A percentile compares a stretch with the other conserved stretches of the same genome.
Conservation (phyloP, 148 eudicot species). For the Camellia lanceoleosa region DNA sequence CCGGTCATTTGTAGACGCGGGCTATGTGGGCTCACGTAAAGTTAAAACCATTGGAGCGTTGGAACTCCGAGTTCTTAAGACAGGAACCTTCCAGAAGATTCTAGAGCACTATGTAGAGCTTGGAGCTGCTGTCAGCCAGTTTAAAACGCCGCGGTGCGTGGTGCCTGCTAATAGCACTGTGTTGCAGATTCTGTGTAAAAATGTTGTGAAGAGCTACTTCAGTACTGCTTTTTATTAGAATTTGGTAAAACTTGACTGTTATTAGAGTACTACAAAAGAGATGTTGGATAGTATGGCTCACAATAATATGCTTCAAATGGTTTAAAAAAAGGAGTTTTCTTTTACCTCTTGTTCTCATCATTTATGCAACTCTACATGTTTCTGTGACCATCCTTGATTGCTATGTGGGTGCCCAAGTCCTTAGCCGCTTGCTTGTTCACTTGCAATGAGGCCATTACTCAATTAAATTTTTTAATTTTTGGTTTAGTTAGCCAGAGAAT, state of each 20-base stretch:
- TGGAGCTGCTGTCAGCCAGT: conserved; percentile 79
- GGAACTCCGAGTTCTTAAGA: conserved; percentile 63
- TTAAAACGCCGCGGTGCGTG: conserved; percentile 84
- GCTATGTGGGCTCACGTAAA: conserved; percentile 70
- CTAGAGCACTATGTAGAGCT: conserved; percentile 56
- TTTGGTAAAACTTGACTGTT: neutral
- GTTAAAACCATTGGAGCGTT: conserved; percentile 61
- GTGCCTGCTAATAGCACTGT: conserved; percentile 41
- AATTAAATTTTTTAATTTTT: too few species aligned
- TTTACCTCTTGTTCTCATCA: too few species aligned
- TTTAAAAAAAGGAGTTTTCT: too few species aligned
- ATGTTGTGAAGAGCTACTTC: conserved; percentile 55
- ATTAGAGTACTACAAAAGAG: neutral
- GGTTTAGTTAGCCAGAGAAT: too few species aligned
- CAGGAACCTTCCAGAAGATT: conserved; percentile 75
- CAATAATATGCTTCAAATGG: too few species aligned
- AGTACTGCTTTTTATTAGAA: conserved; percentile 60
- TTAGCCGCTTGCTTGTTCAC: too few species aligned
- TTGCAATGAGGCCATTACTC: too few species aligned
- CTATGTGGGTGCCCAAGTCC: too few species aligned
- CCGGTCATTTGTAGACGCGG: conserved; percentile 64
- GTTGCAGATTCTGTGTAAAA: conserved; percentile 49
- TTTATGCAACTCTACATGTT: too few species aligned
- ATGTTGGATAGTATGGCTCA: neutral
- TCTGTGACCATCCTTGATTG: too few species aligned